These are phyloP conservation scores for Plectosphaerella plurivora DNA, from an alignment of 2,329 filamentous ascomycete species.

Conservation along the genomic window DNA sequence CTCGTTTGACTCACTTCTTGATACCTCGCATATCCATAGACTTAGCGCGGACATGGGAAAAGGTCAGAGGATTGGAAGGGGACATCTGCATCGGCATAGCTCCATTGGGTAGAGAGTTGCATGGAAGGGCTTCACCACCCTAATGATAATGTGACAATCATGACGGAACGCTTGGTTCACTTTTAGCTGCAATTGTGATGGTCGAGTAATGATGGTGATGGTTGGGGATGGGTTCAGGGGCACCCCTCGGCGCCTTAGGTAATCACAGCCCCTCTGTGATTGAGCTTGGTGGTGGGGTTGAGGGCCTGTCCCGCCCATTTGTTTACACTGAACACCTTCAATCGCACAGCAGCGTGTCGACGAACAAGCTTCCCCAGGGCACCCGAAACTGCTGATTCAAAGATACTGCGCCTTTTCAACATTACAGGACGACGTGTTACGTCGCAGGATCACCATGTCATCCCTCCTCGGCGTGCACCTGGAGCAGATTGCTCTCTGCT, in stretches of 20 bases:
- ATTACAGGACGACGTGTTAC: not conserved
- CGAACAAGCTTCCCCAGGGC: not conserved
- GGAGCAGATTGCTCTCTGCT: conserved; percentile 73
- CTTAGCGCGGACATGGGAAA: not conserved
- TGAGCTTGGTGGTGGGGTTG: not conserved
- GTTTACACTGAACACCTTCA: not conserved
- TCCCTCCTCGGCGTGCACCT: conserved; percentile 64
- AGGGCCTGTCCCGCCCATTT: no score
- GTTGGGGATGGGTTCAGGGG: not conserved
- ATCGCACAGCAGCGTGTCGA: no score
- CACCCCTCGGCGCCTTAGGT: not conserved
- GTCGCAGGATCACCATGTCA: conserved; percentile 43
- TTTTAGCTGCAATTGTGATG: no score
- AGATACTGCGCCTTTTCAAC: not conserved
- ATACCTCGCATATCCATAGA: conserved; percentile 3
- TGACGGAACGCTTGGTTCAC: no score
- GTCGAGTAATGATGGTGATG: not conserved
- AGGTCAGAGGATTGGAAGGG: not conserved
- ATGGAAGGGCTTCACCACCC: conserved; percentile 2
- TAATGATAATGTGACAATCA: conserved; percentile 1
- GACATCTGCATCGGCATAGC: not conserved
- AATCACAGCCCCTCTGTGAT: not conserved
- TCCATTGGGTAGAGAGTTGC: conserved; percentile 1
- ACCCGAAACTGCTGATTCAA: no score
- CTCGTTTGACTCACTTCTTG: not conserved